phyloP scores from a whole-genome alignment of 805 yeast species.

The Kodamaea laetipori region DNA sequence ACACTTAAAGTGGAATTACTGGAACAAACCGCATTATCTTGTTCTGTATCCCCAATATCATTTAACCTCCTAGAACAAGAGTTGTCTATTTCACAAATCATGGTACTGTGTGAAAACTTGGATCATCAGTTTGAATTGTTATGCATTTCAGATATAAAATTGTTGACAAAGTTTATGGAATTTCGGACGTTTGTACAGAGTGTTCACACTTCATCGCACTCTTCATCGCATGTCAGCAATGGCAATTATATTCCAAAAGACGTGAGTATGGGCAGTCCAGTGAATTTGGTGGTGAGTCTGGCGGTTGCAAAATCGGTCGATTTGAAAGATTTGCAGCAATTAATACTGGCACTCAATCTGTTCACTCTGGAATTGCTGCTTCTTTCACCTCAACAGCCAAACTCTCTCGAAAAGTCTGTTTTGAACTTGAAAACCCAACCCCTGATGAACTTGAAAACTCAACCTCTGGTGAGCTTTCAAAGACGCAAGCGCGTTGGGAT shows the following conservation, averaged over 20 bases:
- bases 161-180: conserved; percentile 27
- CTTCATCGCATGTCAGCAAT: conserved; percentile 8
- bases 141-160: conserved; percentile 27
- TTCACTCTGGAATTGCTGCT: conserved; percentile 3
- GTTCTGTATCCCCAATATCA: conserved; percentile 46
- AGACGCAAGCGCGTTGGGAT: conserved; percentile 1
- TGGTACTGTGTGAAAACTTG: neutral
- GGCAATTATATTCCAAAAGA: conserved; percentile 22
- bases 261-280: conserved; percentile 19
- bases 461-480: conserved; percentile 10
- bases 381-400: conserved; percentile 10
- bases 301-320: conserved; percentile 10
- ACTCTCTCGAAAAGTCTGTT: conserved; percentile 19
- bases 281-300: conserved; percentile 13
- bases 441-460: neutral
- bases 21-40: conserved; percentile 8
- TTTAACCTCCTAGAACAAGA: conserved; percentile 36
- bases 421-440: neutral
- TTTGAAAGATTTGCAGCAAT: conserved; percentile 12
- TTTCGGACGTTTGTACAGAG: conserved; percentile 27
- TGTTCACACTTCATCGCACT: neutral
- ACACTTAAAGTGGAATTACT: conserved; percentile 20
- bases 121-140: conserved; percentile 9
- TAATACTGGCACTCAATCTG: neutral
- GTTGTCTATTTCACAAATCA: conserved; percentile 1